Percentiles rank a stretch among this genome's conserved stretches.
phyloP scores from a whole-genome alignment of 768 basidiomycete genomes.

The Pleurotus eryngii region DNA sequence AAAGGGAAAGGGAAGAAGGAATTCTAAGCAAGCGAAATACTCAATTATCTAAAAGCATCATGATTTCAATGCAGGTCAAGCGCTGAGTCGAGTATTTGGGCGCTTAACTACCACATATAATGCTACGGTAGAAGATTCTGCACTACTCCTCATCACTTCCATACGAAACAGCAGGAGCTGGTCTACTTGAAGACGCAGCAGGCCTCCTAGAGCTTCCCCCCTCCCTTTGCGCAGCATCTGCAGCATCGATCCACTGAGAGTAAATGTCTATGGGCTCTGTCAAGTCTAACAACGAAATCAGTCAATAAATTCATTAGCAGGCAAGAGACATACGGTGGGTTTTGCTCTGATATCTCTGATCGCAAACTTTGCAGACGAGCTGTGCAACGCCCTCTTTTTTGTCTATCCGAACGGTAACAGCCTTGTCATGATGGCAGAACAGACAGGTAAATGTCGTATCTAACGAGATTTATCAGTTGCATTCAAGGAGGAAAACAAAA shows the following conservation, averaged over 20 bases:
- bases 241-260: constrained; percentile 89
- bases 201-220: constrained; percentile 43
- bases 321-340: constrained; percentile 58
- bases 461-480: constrained; percentile 24
- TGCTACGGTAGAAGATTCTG: background rate
- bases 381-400: constrained; percentile 82
- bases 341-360: constrained; percentile 85
- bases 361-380: constrained; percentile 80
- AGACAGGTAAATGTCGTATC: constrained; percentile 84
- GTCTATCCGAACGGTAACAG: constrained; percentile 81
- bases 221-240: constrained; percentile 75
- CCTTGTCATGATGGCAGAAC: constrained; percentile 89
- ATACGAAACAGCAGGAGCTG: constrained; percentile 38
- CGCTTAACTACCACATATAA: no score
- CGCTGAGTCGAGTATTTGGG: background rate
- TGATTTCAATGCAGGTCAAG: background rate
- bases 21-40: background rate
- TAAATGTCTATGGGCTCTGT: constrained; percentile 89
- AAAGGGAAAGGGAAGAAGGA: constrained; percentile 4
- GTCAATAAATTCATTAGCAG: constrained; percentile 1
- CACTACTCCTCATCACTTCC: constrained; percentile 50
- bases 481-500: background rate
- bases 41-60: no score
- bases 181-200: constrained; percentile 55
- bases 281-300: constrained; percentile 49